Evolutionary conservation across 768 basidiomycete species (phyloP).

Genomic region (Panaeolus papilionaceus): DNA sequence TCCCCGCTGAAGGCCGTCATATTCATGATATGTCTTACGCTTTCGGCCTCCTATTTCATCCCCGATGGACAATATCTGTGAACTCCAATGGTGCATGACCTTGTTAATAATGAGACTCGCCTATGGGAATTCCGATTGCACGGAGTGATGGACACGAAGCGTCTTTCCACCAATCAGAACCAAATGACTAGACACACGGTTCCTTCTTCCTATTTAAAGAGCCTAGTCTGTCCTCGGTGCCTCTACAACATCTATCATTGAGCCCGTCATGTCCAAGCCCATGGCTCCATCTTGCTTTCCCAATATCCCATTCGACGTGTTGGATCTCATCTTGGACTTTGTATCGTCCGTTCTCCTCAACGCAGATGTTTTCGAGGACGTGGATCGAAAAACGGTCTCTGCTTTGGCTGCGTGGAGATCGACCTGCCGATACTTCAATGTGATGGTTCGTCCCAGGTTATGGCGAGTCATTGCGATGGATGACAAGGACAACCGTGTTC

Average conservation of each 20-base stretch:
- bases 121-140: slow-evolving; percentile 4
- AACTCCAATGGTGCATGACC: no score
- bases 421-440: background rate
- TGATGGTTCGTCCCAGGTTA: background rate
- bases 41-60: no score
- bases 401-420: background rate
- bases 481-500: background rate
- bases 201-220: slow-evolving; percentile 1
- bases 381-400: background rate
- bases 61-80: no score
- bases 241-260: background rate
- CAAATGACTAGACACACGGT: slow-evolving; percentile 1
- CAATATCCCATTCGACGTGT: slow-evolving; percentile 1
- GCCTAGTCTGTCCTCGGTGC: background rate
- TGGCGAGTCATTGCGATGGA: background rate
- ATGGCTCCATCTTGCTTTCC: background rate
- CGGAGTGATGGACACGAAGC: background rate
- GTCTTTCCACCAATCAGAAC: slow-evolving; percentile 1
- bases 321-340: slow-evolving; percentile 4
- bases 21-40: no score
- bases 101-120: background rate
- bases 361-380: background rate
- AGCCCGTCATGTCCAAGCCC: background rate
- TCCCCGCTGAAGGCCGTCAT: no score
- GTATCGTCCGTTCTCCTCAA: background rate